Base-by-base conservation (phyloP, 176 grass and related monocot species). In the Tillandsia fasciculata region DNA sequence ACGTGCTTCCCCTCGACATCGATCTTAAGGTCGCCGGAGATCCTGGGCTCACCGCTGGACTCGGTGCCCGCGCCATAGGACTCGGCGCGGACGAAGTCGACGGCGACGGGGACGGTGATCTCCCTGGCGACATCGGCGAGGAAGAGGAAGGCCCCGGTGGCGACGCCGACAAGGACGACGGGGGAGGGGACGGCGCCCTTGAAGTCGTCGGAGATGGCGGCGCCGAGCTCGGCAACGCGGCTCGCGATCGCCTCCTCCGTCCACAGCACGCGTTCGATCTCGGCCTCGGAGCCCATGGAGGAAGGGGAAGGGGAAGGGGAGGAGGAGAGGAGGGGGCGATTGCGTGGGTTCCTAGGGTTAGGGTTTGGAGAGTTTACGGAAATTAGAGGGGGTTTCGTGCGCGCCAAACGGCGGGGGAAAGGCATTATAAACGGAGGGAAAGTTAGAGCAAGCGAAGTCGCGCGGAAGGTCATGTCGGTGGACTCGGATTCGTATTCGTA, bases 61-160 rank as follows among this genome's bases (percentile, higher is more conserved):
- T 85, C 89, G 8, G 84, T 92, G 18, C 81, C 93, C 10, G 50
- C 83, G 42, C 93, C 93, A 67, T 97, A 97, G 69, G 93, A 97
- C 86, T 97, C 89, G 49, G 73, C 79, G 59, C 93, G 88, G 52
- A 97, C 71, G 65, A 97, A 68, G 70, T 97, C 93, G 64, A 97
- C 66, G 12, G 54, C 63, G 68, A 90, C 72, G n/a, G 72, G 89
- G 49, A 20, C 23, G 65, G 66, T 74, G 64, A 97, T 77, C 83
- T 78, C 79, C 67, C 86, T 83, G 49, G 87, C 93, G 57, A 97
- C 70, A 76, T 97, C 93, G 53, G 89, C 89, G 65, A 92, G 86
- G 68, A 97, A 90, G 49, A 90, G 74, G 71, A 97, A 72, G 1
- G 93, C 93, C 26, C 93, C 93, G 10, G 93, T 96, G 71, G 93